These are phyloP conservation scores for Trypanosoma avium DNA, from an alignment of 208 protist species.

Conservation along the genomic window DNA sequence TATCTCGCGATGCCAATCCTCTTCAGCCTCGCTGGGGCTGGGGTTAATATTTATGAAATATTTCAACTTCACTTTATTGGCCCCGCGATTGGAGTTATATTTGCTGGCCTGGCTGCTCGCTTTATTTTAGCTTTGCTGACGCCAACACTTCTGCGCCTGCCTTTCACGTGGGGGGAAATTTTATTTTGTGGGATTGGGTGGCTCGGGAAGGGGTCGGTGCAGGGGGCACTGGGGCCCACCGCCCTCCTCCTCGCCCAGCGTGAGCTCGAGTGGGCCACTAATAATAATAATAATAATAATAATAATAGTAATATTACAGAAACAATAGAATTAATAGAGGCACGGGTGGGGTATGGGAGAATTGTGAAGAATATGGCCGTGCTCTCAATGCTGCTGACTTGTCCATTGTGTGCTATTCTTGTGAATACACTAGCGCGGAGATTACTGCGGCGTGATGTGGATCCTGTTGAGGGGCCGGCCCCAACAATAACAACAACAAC, in stretches of 20 bases:
- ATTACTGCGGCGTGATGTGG: constrained; percentile 28
- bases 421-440: constrained; percentile 33
- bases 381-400: constrained; percentile 48
- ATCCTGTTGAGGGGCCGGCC: background rate
- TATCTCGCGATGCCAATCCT: constrained; percentile 62
- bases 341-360: constrained; percentile 27
- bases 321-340: constrained; percentile 17
- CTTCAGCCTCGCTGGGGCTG: constrained; percentile 49
- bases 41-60: constrained; percentile 43
- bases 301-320: too few relatives aligned
- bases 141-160: constrained; percentile 36
- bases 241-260: constrained; percentile 32
- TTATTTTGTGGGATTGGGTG: constrained; percentile 54
- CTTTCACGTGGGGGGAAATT: constrained; percentile 40
- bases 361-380: constrained; percentile 60
- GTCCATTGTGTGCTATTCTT: constrained; percentile 58
- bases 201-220: constrained; percentile 59
- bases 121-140: constrained; percentile 35
- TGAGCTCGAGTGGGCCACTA: constrained; percentile 27
- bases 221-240: constrained; percentile 37
- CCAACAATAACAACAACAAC: background rate
- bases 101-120: constrained; percentile 46
- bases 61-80: constrained; percentile 43
- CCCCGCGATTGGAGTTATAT: constrained; percentile 36
- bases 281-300: too few relatives aligned